phyloP scores from a whole-genome alignment of 1,284 basidiomycete species.

The Cutaneotrichosporon curvatum region DNA sequence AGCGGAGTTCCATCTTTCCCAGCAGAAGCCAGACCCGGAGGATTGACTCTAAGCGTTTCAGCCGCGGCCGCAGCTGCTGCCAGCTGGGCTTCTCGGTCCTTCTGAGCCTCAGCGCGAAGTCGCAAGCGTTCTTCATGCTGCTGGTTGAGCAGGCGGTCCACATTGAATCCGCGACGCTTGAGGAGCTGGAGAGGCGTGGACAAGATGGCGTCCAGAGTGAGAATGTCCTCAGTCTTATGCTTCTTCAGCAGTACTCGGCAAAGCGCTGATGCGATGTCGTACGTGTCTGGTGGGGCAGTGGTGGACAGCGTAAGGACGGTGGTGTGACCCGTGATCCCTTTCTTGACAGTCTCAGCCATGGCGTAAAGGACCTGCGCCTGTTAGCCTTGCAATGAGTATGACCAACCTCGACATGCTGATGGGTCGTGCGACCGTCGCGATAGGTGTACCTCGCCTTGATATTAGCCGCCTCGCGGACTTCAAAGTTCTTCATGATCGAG shows the following conservation, averaged over 20 bases:
- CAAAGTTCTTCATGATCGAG: constrained; percentile 70
- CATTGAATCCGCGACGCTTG: constrained; percentile 59
- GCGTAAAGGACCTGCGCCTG: constrained; percentile 57
- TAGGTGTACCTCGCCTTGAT: constrained; percentile 38
- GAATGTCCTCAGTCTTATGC: constrained; percentile 69
- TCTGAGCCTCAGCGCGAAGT: constrained; percentile 44
- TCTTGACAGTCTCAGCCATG: constrained; percentile 55
- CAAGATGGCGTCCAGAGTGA: constrained; percentile 68
- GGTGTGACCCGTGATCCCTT: constrained; percentile 49
- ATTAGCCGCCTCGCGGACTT: constrained; percentile 51
- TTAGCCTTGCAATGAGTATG: constrained; percentile 24
- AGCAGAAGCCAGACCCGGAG: no score
- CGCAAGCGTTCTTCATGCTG: constrained; percentile 67
- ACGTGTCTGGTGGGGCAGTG: constrained; percentile 75
- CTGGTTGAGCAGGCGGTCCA: constrained; percentile 83
- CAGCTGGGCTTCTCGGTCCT: no score
- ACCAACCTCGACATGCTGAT: constrained; percentile 35
- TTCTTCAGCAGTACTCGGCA: constrained; percentile 67
- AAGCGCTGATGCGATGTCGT: constrained; percentile 55
- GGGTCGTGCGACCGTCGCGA: constrained; percentile 20
- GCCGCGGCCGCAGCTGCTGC: no score
- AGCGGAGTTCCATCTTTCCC: no score
- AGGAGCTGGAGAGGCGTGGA: constrained; percentile 79
- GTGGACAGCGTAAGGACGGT: constrained; percentile 64
- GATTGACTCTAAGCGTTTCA: no score